These are phyloP conservation scores for Eucalyptus pauciflora DNA, from an alignment of 345 rosid genomes.

Conservation along the genomic window DNA sequence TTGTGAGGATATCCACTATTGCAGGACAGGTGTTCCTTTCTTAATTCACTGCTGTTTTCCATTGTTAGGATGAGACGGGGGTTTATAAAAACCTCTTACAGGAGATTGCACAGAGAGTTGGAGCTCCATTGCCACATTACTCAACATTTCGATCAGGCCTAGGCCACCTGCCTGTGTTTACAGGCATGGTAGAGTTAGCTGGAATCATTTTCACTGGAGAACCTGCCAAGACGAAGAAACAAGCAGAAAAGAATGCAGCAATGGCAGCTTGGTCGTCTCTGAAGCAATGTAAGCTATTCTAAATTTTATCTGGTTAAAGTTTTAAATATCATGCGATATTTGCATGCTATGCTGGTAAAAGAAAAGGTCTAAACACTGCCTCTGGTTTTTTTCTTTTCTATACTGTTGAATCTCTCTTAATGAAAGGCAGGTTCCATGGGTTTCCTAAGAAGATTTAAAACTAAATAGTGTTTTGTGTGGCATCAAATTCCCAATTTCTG, in stretches of 20 bases:
- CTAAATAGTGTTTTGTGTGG: background rate
- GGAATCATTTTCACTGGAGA: constrained; percentile 83
- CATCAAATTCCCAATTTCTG: background rate
- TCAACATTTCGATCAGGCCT: constrained; percentile 92
- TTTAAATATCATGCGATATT: background rate
- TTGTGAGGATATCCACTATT: background rate
- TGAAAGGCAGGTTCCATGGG: background rate
- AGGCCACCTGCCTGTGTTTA: constrained; percentile 93
- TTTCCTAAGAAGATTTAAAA: background rate
- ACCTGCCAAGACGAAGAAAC: constrained; percentile 93
- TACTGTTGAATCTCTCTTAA: background rate
- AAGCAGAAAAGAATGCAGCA: constrained; percentile 99
- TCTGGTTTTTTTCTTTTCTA: background rate
- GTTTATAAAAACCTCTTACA: constrained; percentile 96
- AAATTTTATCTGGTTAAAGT: background rate
- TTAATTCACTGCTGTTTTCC: background rate
- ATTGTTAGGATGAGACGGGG: constrained; percentile 91
- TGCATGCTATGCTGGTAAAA: background rate
- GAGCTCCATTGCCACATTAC: constrained; percentile 84
- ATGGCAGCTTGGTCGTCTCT: constrained; percentile 97
- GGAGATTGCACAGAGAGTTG: constrained; percentile 94
- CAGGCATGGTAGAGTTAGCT: constrained; percentile 88
- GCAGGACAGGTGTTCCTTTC: background rate
- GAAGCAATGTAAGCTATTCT: constrained; percentile 56
- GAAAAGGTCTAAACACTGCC: background rate